Conservation (phyloP, 352 stramenopile species). For the Globisporangium lucens region DNA sequence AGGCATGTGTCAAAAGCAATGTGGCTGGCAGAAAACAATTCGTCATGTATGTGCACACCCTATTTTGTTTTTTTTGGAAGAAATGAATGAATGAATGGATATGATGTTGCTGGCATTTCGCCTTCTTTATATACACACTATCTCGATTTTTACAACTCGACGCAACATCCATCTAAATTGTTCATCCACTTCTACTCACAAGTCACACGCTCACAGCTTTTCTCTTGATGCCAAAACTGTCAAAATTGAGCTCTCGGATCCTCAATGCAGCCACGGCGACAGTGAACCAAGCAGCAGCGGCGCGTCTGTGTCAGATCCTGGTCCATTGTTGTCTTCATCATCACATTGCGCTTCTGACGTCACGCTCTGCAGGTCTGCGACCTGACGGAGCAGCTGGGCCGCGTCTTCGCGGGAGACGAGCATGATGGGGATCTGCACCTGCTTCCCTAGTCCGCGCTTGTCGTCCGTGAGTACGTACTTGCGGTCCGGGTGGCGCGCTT, state of each 20-base stretch:
- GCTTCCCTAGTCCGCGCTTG: slow-evolving; percentile 28
- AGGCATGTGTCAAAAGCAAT: slow-evolving; percentile 4
- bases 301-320: neutral
- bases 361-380: slow-evolving; percentile 15
- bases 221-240: slow-evolving; percentile 5
- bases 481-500: slow-evolving; percentile 37
- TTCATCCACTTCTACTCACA: neutral
- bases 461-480: slow-evolving; percentile 72
- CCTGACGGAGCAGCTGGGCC: slow-evolving; percentile 36
- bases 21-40: neutral
- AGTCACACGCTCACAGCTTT: neutral
- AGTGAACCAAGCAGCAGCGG: slow-evolving; percentile 39
- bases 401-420: slow-evolving; percentile 59
- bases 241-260: slow-evolving; percentile 8
- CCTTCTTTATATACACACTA: neutral
- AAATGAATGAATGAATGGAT: neutral
- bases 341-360: slow-evolving; percentile 4
- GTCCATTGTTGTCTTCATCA: slow-evolving; percentile 12
- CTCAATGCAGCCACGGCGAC: slow-evolving; percentile 62
- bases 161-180: neutral
- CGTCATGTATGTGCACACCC: slow-evolving; percentile 1
- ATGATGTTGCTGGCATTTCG: neutral
- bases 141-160: slow-evolving; percentile 11
- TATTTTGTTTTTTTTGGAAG: neutral
- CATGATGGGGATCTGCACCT: slow-evolving; percentile 67